Base-by-base conservation (phyloP, 495 filamentous ascomycete species). In the Penicillium paxilli region DNA sequence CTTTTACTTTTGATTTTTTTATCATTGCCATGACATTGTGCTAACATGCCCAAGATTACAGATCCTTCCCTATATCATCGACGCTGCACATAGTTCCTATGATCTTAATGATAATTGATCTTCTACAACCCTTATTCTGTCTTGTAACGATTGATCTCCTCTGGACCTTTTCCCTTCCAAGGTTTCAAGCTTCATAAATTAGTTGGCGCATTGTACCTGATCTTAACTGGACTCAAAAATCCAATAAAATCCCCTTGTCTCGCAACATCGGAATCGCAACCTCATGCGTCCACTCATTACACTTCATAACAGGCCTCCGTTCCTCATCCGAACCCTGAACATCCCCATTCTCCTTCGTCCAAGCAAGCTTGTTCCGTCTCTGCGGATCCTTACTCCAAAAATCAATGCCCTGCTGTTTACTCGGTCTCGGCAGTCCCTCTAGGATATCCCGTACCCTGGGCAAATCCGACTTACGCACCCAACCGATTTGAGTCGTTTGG, bases 291-390 rank as follows among this genome's bases (percentile, higher is more conserved):
- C 57, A 60, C 28, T 60, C 52, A 51, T 55, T 60, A 48, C 44
- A 60, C 42, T 60, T 55, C 28, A 52, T 48, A 35, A 55, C 44
- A 20, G 57, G 57, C 25, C 57, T 52, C 44, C 48, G 41, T 25
- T 21, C 12, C 25, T 55, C 48, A 2, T 28, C 52, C 21, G 44
- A 47, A 8, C 37, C 48, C 44, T 55, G 52, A 28, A 48, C 47
- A 4, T 51, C 52, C 52, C 57, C 48, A 52, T 60, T 55, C 44
- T 55, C n/a, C 42, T 55, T 52, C 30, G 52, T 60, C 57, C 56
- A 59, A 32, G 37, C 47, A 45, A 46, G 12, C 38, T 54, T 24
- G 47, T 53, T 35, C 40, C 19, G 22, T 25, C 20, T 26, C 42
- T 16, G 2, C 10, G 24, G 50, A 45, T 45, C 50, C 42, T 53